Percentiles rank a stretch among this genome's conserved stretches.
Conservation (phyloP, 164 flowering plant genomes). For the Kalanchoe fedtschenkoi region DNA sequence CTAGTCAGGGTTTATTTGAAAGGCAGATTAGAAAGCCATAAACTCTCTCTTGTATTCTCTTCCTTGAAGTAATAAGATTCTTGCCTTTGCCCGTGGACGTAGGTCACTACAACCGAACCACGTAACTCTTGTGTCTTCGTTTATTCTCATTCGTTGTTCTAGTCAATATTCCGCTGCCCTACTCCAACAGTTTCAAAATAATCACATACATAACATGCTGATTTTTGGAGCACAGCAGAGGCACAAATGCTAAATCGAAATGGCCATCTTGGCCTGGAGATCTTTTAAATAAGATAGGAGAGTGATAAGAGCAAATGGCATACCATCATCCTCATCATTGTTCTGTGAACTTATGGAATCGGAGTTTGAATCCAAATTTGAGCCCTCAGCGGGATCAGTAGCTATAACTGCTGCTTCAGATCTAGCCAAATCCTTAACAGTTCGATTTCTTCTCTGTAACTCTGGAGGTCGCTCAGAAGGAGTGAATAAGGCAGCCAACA, state of each 20-base stretch:
- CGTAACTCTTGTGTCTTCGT: too few species aligned
- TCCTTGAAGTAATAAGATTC: too few species aligned
- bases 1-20: too few species aligned
- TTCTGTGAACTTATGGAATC: not conserved
- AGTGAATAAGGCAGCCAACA: constrained; percentile 38
- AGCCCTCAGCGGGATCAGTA: constrained; percentile 24
- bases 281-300: not conserved
- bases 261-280: not conserved
- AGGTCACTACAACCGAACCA: too few species aligned
- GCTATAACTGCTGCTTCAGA: constrained; percentile 14
- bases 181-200: too few species aligned
- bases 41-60: too few species aligned
- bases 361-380: constrained; percentile 10
- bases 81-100: too few species aligned
- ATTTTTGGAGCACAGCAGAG: too few species aligned
- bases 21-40: too few species aligned
- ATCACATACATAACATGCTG: too few species aligned
- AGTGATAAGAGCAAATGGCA: not conserved
- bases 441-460: constrained; percentile 14
- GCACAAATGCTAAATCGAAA: constrained; percentile 27
- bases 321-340: not conserved
- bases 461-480: constrained; percentile 31
- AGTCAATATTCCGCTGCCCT: too few species aligned
- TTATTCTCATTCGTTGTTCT: too few species aligned
- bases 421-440: constrained; percentile 14